These are phyloP conservation scores for Termitomyces bulborhizus DNA, from an alignment of 768 basidiomycete species.

Conservation along the genomic window DNA sequence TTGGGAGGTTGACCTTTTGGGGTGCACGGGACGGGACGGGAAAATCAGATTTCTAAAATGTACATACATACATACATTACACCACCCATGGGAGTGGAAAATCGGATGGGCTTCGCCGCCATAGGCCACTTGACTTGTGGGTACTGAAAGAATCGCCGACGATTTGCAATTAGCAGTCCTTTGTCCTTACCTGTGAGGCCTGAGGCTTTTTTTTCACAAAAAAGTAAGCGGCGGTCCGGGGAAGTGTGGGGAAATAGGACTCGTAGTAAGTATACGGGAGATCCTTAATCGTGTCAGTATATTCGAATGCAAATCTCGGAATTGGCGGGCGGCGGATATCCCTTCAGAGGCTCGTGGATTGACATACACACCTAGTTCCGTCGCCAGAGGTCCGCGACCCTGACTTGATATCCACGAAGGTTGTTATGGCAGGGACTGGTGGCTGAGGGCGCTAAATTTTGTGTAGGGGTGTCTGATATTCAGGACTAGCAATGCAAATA, in stretches of 20 bases:
- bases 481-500: neutral
- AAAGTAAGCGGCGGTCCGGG: neutral
- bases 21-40: neutral
- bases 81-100: too few species aligned
- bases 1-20: neutral
- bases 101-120: neutral
- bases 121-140: neutral
- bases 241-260: neutral
- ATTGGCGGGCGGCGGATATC: neutral
- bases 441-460: neutral
- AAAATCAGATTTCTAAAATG: neutral
- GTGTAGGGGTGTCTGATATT: neutral
- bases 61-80: neutral
- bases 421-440: neutral
- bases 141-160: neutral
- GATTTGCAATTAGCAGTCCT: neutral
- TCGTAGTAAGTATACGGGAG: too few species aligned
- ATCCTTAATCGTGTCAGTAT: neutral
- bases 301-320: neutral
- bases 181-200: neutral
- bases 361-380: neutral
- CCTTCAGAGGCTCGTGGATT: neutral
- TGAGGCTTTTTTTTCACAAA: neutral
- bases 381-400: neutral
- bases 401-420: neutral